Evolutionary conservation across 140 eudicot species (phyloP).

Genomic region (Cichorium intybus): DNA sequence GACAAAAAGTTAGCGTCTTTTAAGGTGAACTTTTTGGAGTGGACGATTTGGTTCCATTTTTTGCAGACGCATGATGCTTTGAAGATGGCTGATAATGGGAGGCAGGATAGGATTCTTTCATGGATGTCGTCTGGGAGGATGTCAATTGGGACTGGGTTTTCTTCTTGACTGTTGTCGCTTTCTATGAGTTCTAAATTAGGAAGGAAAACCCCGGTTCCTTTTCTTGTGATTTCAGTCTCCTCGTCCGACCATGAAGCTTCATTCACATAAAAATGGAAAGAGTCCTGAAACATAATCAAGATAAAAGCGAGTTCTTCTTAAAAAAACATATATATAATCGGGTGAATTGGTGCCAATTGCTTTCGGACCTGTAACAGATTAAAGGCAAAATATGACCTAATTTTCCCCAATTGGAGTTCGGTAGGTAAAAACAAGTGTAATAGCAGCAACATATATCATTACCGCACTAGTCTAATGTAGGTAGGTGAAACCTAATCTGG

Average conservation of each 20-base stretch:
- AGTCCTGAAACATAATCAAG: conserved; percentile 29
- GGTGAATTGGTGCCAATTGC: conserved; percentile 1
- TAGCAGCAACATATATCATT: not conserved
- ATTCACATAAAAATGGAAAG: conserved; percentile 11
- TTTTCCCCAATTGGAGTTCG: not conserved
- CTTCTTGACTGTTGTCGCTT: conserved; percentile 14
- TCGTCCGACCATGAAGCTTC: conserved; percentile 45
- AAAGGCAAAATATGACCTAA: not conserved
- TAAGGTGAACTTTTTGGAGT: conserved; percentile 33
- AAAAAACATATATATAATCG: not conserved
- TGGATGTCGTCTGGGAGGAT: conserved; percentile 52
- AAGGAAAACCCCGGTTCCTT: conserved; percentile 37
- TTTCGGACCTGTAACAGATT: not conserved
- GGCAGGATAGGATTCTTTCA: conserved; percentile 35
- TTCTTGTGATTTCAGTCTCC: conserved; percentile 16
- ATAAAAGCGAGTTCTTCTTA: not conserved
- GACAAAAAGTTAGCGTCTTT: conserved; percentile 10
- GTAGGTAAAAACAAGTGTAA: not conserved
- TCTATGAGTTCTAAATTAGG: conserved; percentile 18
- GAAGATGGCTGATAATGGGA: conserved; percentile 40
- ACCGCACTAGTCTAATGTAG: not conserved
- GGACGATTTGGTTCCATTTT: conserved; percentile 45
- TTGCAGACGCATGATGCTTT: conserved; percentile 46
- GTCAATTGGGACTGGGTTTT: conserved; percentile 26
- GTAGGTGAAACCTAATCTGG: conserved; percentile 2